A percentile compares a stretch with the other conserved stretches of the same genome.
phyloP scores from a whole-genome alignment of 2,329 filamentous ascomycete genomes.

The Cryphonectria parasitica region DNA sequence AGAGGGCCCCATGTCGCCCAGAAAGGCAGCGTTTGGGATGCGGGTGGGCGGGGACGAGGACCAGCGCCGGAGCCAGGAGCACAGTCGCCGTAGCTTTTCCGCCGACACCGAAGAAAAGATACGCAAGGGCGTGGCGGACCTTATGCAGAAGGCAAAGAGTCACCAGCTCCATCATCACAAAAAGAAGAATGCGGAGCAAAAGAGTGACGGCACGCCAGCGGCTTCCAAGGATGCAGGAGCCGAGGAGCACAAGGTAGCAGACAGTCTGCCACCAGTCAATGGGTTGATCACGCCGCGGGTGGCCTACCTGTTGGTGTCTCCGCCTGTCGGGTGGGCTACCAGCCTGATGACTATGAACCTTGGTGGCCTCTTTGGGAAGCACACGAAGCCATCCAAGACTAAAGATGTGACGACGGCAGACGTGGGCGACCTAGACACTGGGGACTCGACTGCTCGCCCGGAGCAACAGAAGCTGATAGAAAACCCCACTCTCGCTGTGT shows the following conservation, averaged over 20 bases:
- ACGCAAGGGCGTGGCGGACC: conserved; percentile 51
- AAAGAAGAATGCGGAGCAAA: conserved; percentile 11
- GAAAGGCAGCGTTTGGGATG: conserved; percentile 38
- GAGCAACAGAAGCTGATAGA: conserved; percentile 57
- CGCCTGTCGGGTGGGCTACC: conserved; percentile 63
- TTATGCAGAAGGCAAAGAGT: conserved; percentile 47
- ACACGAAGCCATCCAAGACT: conserved; percentile 22
- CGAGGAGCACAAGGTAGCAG: conserved; percentile 33
- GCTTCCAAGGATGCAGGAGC: conserved; percentile 29
- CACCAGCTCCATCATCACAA: conserved; percentile 31
- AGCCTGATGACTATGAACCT: conserved; percentile 65
- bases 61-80: conserved; percentile 46
- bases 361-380: conserved; percentile 40
- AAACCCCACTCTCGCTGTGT: conserved; percentile 70
- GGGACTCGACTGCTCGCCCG: neutral
- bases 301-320: conserved; percentile 70
- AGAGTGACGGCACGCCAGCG: neutral
- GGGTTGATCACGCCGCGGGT: conserved; percentile 44
- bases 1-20: conserved; percentile 35
- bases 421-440: conserved; percentile 3
- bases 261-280: conserved; percentile 36
- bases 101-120: conserved; percentile 50
- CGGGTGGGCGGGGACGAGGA: conserved; percentile 56
- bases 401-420: conserved; percentile 16
- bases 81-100: conserved; percentile 41